Base-by-base conservation (phyloP, 2,329 filamentous ascomycete species). In the Thielaviopsis musarum region DNA sequence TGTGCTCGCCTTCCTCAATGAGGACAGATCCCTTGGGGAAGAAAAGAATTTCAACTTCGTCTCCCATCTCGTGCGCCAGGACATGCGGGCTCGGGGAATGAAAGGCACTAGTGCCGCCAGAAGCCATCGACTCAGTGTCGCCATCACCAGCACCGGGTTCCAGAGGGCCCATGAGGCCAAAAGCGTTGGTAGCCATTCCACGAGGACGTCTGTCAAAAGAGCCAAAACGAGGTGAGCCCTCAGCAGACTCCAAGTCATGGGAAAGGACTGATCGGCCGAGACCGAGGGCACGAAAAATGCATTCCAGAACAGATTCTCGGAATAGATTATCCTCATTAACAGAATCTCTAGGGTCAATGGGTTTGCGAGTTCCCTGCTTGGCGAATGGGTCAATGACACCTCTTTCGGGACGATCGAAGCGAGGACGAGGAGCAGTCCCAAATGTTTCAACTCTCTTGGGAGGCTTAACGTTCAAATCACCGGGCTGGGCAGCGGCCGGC, bases 1-100 rank as follows among this genome's bases (percentile, higher is more conserved):
- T 95, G n/a, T 93, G 81, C 69, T 98, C 93, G 10, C 93, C 91
- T 72, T 97, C 91, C 67, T 98, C 93, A 0, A 98, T 91, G 17
- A 98, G 77, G 0, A 98, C 87, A 1, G 93, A 91, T 2, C 88
- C 91, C 69, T 97, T 88, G 0, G 91, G 91, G 64, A 98, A 98
- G 73, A 88, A 97, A 5, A 98, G 93, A 64, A 98, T 96, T 68
- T 98, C 93, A 2, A 97, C 82, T 58, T 98, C 93, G 63, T 95
- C 85, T 63, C 85, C 86, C 72, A 97, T 80, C 62, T 97, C 91
- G 61, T 89, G 83, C 3, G 82, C 80, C 5, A 91, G 73, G 3
- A 76, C 72, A 58, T 88, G 77, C 0, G 83, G 78, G 64, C 83
- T 88, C 0, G 83, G 81, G 0, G 81, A 79, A 3, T 79, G 77